Evolutionary conservation across 352 stramenopile species (phyloP), one percentile per base, ranked within the genome.

Genomic region (Phytophthora pisi): DNA sequence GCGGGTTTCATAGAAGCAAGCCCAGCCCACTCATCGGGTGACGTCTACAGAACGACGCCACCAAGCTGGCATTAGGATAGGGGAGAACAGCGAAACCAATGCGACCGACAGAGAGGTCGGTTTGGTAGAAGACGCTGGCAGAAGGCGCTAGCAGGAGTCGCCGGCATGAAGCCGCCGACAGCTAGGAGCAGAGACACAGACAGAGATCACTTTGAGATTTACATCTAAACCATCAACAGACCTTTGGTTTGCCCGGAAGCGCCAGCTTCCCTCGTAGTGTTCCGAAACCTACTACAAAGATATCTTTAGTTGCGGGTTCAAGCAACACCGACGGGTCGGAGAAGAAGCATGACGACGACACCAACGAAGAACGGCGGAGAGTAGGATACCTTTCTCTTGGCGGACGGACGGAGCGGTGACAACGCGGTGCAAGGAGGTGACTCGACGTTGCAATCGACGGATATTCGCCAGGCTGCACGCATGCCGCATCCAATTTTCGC

Each of bases 281-380:
- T 20, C 20, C 20, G 20, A 20, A 20, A 42, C 30, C 57, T 31
- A 56, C 57, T 64, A 49, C 57, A 63, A 55, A 45, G 46, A 62
- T 62, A 57, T 66, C n/a, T 66, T 59, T 58, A 66, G 47, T 66
- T 66, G 50, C 26, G 50, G 34, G 40, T 50, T 28, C 26, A 16
- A 52, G 50, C 50, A 57, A 46, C 5, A 56, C 57, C 20, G 20
- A 57, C 36, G 16, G 47, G 57, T 5, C 4, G 45, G 16, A 55
- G 18, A 50, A 11, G 16, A 64, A 55, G 11, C 45, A 49, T 64
- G 57, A 24, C 46, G 9, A 40, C 31, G 26, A 28, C 26, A 28
- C 26, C 4, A 11, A 31, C 46, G 4, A 40, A 55, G 15, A 15
- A 15, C 26, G 34, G 30, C 11, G 11, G 16, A 2, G 31, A 30